Base-by-base conservation (phyloP, 2,329 filamentous ascomycete species). In the Talaromyces rugulosus region DNA sequence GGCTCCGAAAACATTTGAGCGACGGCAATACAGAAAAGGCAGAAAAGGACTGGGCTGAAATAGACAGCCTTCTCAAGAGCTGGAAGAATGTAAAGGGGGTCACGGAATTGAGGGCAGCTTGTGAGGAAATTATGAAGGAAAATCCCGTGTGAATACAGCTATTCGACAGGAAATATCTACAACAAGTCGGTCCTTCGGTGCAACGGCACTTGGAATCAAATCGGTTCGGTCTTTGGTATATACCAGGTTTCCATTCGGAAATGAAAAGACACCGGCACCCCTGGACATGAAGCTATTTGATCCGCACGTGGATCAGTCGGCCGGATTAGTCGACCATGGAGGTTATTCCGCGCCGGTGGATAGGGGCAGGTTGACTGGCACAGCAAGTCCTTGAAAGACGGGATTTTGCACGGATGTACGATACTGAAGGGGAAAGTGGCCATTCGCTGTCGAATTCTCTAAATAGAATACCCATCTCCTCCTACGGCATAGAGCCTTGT, bases 1-100 rank as follows among this genome's bases (percentile, higher is more conserved):
- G 74, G 36, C 63, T 82, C 59, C 69, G 72, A 61, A 66, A 61
- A 44, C 65, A 80, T 40, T 7, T 81, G 27, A 69, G 70, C 2
- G 74, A 78, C 6, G 74, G 71, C 3, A 75, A 77, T 53, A 63
- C 65, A 14, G 76, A 77, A 7, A 78, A 78, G 40, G 75, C 79
- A 14, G 69, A 74, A 63, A 69, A 68, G 64, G 71, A 82, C 66
- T 79, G 81, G 80, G 65, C 70, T 57, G 70, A 77, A 67, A 69
- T 81, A 3, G 66, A 71, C 31, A 63, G 60, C 11, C 64, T 81
- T 51, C 67, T 82, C 28, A 69, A 71, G 42, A 75, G 72, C 56
- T 81, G 79, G 80, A 66, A 74, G 23, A 73, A 72, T 3, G 77
- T 81, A 0, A 74, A 74, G 58, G 80, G 80, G 1, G 78, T 80